A percentile compares a stretch with the other conserved stretches of the same genome.
Conservation (phyloP, 1,284 basidiomycete genomes). For the Apiotrichum siamense region DNA sequence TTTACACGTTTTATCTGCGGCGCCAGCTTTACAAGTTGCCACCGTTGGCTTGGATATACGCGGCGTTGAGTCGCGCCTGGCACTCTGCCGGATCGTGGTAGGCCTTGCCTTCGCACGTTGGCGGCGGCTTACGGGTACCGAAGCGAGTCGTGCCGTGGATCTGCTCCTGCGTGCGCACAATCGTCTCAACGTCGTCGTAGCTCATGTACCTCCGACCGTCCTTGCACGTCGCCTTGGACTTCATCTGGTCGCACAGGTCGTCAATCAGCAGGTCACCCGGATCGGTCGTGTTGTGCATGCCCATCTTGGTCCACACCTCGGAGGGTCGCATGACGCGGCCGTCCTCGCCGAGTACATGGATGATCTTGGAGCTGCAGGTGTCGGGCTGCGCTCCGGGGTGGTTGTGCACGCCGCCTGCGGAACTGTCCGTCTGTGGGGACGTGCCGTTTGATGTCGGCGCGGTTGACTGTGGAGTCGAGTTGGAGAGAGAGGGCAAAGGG, state of each 20-base stretch:
- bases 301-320: slow-evolving; percentile 40
- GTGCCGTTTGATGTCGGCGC: slow-evolving; percentile 12
- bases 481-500: slow-evolving; percentile 26
- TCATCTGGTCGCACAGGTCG: slow-evolving; percentile 46
- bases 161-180: slow-evolving; percentile 4
- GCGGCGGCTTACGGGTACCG: background rate
- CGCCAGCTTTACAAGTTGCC: background rate
- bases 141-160: background rate
- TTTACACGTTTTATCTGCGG: background rate
- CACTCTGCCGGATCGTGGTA: slow-evolving; percentile 13
- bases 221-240: slow-evolving; percentile 40
- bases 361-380: slow-evolving; percentile 15
- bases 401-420: background rate
- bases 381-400: background rate
- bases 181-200: slow-evolving; percentile 15
- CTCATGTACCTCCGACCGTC: slow-evolving; percentile 28
- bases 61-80: slow-evolving; percentile 17
- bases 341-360: slow-evolving; percentile 33
- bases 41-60: slow-evolving; percentile 12
- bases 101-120: background rate
- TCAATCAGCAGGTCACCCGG: slow-evolving; percentile 42
- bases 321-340: slow-evolving; percentile 39
- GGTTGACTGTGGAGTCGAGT: slow-evolving; percentile 23
- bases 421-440: slow-evolving; percentile 21
- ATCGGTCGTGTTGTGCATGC: slow-evolving; percentile 25